Evolutionary conservation across 1,284 basidiomycete species (phyloP).

Genomic region (Trametes versicolor): DNA sequence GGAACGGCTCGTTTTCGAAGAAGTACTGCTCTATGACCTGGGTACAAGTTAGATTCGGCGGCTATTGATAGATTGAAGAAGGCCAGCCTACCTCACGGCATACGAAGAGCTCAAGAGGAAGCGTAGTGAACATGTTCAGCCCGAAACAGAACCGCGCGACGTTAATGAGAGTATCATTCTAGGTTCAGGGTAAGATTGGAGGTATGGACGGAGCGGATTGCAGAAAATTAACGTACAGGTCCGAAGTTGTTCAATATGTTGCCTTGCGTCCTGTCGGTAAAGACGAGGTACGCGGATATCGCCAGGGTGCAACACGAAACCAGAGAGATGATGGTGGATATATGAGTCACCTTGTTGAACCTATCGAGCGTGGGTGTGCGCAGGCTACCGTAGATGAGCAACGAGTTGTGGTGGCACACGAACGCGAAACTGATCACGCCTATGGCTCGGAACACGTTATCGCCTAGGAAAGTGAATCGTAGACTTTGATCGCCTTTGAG

Average conservation of each 20-base stretch:
- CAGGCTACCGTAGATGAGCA: conserved; percentile 95
- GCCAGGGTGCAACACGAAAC: conserved; percentile 87
- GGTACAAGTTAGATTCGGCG: conserved; percentile 9
- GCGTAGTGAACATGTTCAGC: conserved; percentile 98
- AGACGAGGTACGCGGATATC: conserved; percentile 92
- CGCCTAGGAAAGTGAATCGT: conserved; percentile 77
- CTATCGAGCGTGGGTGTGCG: conserved; percentile 94
- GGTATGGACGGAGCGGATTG: background rate
- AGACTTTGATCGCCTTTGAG: conserved; percentile 81
- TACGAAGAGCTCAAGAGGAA: conserved; percentile 93
- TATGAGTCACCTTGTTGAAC: conserved; percentile 93
- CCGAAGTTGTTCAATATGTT: conserved; percentile 96
- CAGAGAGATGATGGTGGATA: conserved; percentile 86
- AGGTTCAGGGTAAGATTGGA: conserved; percentile 1
- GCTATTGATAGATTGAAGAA: no score
- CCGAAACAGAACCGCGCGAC: conserved; percentile 96
- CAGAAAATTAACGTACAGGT: conserved; percentile 53
- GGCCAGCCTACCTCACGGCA: conserved; percentile 80
- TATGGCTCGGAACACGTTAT: conserved; percentile 90
- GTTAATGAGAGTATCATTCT: conserved; percentile 90
- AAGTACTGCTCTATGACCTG: conserved; percentile 94
- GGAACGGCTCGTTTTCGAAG: conserved; percentile 87
- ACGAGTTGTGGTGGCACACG: conserved; percentile 93
- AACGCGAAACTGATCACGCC: conserved; percentile 97
- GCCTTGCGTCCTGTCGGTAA: conserved; percentile 94